A percentile compares a stretch with the other conserved stretches of the same genome.
phyloP scores from a whole-genome alignment of 306 rosid species.

The Trifolium pratense region DNA sequence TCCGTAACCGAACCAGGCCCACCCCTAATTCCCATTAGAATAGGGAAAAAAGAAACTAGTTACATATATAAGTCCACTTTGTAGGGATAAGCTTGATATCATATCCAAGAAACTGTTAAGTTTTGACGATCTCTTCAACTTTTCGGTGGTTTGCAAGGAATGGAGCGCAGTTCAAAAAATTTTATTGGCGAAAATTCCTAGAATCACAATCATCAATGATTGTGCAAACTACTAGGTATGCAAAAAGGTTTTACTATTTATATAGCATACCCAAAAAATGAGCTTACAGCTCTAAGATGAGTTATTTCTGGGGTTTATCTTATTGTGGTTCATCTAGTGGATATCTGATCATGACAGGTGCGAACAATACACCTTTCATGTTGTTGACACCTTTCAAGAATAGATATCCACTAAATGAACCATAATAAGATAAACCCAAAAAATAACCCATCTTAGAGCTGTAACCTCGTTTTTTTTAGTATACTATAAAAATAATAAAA shows the following conservation, averaged over 20 bases:
- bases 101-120: background rate
- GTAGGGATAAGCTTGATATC: background rate
- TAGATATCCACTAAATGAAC: constrained; percentile 29
- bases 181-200: too few relatives aligned
- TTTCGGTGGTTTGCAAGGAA: background rate
- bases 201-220: too few relatives aligned
- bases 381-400: background rate
- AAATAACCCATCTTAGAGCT: background rate
- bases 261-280: background rate
- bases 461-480: background rate
- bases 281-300: background rate
- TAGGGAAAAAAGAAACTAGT: background rate
- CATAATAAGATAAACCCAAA: background rate
- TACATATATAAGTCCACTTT: background rate
- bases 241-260: background rate
- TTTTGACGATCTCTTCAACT: background rate
- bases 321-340: constrained; percentile 33
- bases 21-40: too few relatives aligned
- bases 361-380: rapidly evolving
- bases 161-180: too few relatives aligned
- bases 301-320: background rate
- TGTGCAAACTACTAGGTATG: too few relatives aligned
- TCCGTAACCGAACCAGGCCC: too few relatives aligned
- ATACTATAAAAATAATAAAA: background rate
- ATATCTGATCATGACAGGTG: background rate